Percentiles rank a stretch among this genome's conserved stretches.
phyloP scores from a whole-genome alignment of 805 yeast species.

The Zygotorulaspora danielsina region DNA sequence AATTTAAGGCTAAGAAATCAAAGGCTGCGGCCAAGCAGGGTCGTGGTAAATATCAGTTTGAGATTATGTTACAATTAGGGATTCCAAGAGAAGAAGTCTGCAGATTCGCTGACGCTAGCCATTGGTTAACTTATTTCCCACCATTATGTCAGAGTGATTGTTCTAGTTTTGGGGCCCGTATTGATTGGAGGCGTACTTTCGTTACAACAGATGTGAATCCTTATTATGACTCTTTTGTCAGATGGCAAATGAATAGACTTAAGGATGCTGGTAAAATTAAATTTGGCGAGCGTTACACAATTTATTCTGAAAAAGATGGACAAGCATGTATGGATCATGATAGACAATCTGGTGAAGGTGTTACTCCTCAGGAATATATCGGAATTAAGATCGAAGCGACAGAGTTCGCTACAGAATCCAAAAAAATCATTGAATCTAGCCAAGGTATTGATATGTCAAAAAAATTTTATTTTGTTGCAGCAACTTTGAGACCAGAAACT shows the following conservation, averaged over 20 bases:
- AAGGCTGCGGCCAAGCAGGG: constrained; percentile 94
- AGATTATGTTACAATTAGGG: constrained; percentile 93
- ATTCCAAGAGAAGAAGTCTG: constrained; percentile 76
- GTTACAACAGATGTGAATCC: constrained; percentile 94
- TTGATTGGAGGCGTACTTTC: constrained; percentile 97
- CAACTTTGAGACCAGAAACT: constrained; percentile 97
- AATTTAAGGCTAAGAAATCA: constrained; percentile 87
- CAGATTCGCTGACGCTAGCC: constrained; percentile 84
- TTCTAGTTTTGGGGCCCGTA: constrained; percentile 78
- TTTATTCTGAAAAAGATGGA: constrained; percentile 95
- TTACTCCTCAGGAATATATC: constrained; percentile 92
- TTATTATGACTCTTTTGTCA: constrained; percentile 88
- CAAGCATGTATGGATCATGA: constrained; percentile 99
- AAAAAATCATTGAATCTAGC: constrained; percentile 32
- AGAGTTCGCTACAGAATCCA: constrained; percentile 47
- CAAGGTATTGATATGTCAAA: constrained; percentile 44
- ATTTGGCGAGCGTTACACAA: constrained; percentile 97
- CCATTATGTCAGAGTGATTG: constrained; percentile 82
- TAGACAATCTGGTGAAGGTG: constrained; percentile 95
- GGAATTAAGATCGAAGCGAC: constrained; percentile 83
- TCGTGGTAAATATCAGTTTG: constrained; percentile 89
- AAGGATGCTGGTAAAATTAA: constrained; percentile 85
- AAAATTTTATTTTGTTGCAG: constrained; percentile 83
- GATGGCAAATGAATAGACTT: constrained; percentile 93
- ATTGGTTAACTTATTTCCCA: constrained; percentile 92